phyloP scores from a whole-genome alignment of 164 flowering plant species.

The Chimonanthus praecox region DNA sequence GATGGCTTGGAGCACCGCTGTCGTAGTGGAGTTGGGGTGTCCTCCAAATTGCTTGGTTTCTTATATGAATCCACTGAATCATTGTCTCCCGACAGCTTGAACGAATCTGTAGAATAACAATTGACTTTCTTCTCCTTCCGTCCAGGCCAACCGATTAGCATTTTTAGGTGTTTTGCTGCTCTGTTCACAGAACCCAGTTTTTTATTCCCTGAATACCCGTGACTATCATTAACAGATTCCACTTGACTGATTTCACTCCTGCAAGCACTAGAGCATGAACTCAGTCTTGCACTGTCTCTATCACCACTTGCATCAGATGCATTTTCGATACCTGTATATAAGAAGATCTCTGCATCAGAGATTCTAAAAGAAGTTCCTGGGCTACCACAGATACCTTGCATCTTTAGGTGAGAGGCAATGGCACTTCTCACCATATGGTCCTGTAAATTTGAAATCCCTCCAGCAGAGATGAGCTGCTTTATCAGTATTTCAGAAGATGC shows the following conservation, averaged over 20 bases:
- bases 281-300: constrained; percentile 26
- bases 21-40: constrained; percentile 60
- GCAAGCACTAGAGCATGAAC: constrained; percentile 30
- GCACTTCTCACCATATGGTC: constrained; percentile 38
- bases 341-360: constrained; percentile 74
- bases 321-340: constrained; percentile 48
- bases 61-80: constrained; percentile 27
- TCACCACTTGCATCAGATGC: constrained; percentile 30
- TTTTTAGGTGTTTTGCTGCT: constrained; percentile 54
- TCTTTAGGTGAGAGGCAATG: constrained; percentile 46
- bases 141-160: constrained; percentile 57
- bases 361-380: constrained; percentile 87
- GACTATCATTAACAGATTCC: constrained; percentile 18
- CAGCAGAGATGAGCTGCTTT: constrained; percentile 67
- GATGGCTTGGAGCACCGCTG: constrained; percentile 55
- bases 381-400: constrained; percentile 55
- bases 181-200: constrained; percentile 28
- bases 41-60: constrained; percentile 35
- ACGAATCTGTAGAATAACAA: neutral
- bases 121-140: constrained; percentile 36
- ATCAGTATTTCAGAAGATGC: constrained; percentile 70
- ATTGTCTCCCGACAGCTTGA: constrained; percentile 24
- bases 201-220: constrained; percentile 17
- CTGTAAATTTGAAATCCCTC: constrained; percentile 49
- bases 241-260: constrained; percentile 32